Base-by-base conservation (phyloP, 176 grass and related monocot genomes). In the Ensete glaucum region DNA sequence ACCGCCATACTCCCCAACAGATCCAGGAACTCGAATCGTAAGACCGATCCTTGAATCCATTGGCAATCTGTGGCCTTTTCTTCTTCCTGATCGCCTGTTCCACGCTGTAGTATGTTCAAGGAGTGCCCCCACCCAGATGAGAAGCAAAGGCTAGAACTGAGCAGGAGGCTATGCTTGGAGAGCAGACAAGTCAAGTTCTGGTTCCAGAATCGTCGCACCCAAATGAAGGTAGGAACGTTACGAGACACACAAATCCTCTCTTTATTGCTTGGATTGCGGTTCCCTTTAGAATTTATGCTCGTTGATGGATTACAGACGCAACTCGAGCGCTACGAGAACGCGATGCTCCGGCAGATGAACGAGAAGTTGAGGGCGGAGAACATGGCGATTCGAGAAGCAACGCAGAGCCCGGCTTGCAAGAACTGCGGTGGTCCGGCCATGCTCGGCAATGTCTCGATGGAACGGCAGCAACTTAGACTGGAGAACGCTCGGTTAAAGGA, bases 401-500 rank as follows among this genome's bases (percentile, higher is more conserved):
- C 91, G 91, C 67, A 88, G 65, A 99, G 77, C 62, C 91, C 96
- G 2, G 89, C 91, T 21, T 99, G 96, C 82, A 81, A 67, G 76
- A 99, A 81, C 84, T 99, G 96, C 64, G 91, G 96, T 43, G 85
- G 86, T 43, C 73, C 85, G 2, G 96, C 90, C 2, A 82, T 99
- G 72, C 90, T 99, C 9, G 96, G 91, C 0, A 91, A 99, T 60
- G 81, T 99, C 25, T 89, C 96, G 0, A 65, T 99, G 19, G 88
- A 95, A 78, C 88, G 94, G 82, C 96, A 95, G 83, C 88, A 95
- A 62, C 86, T 99, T 34, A 84, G 86, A 68, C 86, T 99, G 67
- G 91, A 99, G 85, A 99, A 99, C 85, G 89, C 96, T 43, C 88
- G 96, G 1, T 86, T 99, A 13, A 99, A 91, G 69, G 96, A 99